Percentiles rank a stretch among this genome's conserved stretches.
Conservation (phyloP, 164 flowering plant species). For the Tinospora cordifolia region DNA sequence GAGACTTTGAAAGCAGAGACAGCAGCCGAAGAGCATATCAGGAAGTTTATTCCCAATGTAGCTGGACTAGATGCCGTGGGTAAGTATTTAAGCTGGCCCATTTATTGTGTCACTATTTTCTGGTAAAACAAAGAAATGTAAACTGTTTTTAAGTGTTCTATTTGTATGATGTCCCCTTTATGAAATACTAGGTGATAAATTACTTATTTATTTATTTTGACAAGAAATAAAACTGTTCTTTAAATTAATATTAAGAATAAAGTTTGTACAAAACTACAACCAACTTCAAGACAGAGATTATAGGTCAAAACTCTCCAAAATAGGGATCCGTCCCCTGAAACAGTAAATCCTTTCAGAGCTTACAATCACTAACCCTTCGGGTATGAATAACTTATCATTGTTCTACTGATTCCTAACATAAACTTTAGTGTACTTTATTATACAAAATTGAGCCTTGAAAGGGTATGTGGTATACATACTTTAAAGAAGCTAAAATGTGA, state of each 20-base stretch:
- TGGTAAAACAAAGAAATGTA: not conserved
- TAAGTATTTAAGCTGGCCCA: conserved; percentile 21
- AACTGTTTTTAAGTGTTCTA: not conserved
- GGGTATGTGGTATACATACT: not conserved
- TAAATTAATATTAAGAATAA: too few species aligned
- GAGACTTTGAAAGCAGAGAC: conserved; percentile 83
- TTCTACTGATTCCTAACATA: not conserved
- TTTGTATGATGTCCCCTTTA: not conserved
- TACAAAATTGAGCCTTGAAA: too few species aligned
- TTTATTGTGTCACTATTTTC: not conserved
- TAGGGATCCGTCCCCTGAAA: too few species aligned
- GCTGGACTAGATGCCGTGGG: conserved; percentile 85
- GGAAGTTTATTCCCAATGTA: conserved; percentile 78
- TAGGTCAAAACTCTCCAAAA: too few species aligned
- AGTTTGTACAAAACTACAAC: too few species aligned
- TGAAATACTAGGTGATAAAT: not conserved
- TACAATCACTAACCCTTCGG: too few species aligned
- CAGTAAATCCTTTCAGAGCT: too few species aligned
- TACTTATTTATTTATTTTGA: too few species aligned
- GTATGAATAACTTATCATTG: not conserved
- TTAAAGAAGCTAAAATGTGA: too few species aligned
- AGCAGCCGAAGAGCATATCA: conserved; percentile 90
- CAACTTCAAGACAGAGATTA: too few species aligned
- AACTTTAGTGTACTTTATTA: not conserved
- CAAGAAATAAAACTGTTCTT: too few species aligned